Evolutionary conservation across 768 basidiomycete species (phyloP).

Genomic region (Termitomyces sp.): DNA sequence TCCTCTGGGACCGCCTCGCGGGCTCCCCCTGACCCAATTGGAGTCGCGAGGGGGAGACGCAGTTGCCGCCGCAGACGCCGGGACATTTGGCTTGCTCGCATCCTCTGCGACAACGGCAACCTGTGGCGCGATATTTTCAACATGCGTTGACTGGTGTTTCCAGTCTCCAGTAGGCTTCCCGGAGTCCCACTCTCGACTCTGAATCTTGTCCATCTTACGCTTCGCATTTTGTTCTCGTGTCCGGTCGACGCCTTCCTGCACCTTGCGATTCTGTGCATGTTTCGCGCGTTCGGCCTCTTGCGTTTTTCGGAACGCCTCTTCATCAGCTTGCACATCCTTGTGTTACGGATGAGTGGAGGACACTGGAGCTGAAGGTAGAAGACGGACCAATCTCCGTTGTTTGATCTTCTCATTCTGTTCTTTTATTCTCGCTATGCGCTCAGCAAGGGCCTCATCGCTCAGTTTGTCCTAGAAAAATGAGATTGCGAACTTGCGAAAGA

Average conservation of each 20-base stretch:
- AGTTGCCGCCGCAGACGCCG: background rate
- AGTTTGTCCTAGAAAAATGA: slow-evolving; percentile 24
- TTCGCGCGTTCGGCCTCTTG: slow-evolving; percentile 62
- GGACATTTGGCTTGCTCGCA: slow-evolving; percentile 4
- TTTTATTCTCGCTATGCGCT: slow-evolving; percentile 58
- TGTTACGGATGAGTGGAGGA: background rate
- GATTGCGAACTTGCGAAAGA: slow-evolving; percentile 3
- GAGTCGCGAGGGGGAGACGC: slow-evolving; percentile 9
- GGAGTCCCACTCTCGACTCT: slow-evolving; percentile 82
- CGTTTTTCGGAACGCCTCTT: slow-evolving; percentile 70
- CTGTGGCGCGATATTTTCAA: slow-evolving; percentile 7
- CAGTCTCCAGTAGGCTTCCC: slow-evolving; percentile 47
- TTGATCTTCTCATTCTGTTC: slow-evolving; percentile 68
- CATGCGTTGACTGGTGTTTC: slow-evolving; percentile 21
- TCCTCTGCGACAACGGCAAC: slow-evolving; percentile 6
- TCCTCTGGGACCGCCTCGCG: slow-evolving; percentile 22
- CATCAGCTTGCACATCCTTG: slow-evolving; percentile 75
- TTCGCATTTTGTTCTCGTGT: slow-evolving; percentile 77
- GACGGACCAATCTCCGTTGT: slow-evolving; percentile 49
- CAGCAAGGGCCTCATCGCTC: slow-evolving; percentile 53
- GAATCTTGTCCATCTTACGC: slow-evolving; percentile 77
- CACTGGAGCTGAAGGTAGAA: background rate
- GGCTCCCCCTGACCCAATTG: slow-evolving; percentile 25
- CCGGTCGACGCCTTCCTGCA: slow-evolving; percentile 66
- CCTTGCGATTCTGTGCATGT: slow-evolving; percentile 53